Conservation (phyloP, 75 land plant genomes). For the Picea glauca region DNA sequence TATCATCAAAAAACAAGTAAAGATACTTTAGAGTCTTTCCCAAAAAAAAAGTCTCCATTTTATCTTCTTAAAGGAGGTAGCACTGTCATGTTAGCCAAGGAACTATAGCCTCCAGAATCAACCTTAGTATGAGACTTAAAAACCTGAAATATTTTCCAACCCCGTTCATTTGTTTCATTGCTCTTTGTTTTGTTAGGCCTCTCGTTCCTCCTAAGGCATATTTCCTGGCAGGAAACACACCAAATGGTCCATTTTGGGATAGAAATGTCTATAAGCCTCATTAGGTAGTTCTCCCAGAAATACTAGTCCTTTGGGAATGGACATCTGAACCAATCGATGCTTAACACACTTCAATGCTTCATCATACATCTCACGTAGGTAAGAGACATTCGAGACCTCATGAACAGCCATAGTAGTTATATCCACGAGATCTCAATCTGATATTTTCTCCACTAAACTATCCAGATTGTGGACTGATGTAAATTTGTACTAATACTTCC, state of each 20-base stretch:
- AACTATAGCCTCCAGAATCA: slow-evolving; percentile 55
- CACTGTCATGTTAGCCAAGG: slow-evolving; percentile 79
- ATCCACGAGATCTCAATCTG: slow-evolving; percentile 95
- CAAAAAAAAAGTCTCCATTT: slow-evolving; percentile 97
- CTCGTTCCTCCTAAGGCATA: slow-evolving; percentile 95
- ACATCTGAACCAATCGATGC: slow-evolving; percentile 54
- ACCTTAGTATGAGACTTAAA: too few species aligned
- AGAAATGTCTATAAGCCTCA: slow-evolving; percentile 49
- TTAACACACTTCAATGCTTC: too few species aligned
- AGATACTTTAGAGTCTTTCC: slow-evolving; percentile 96
- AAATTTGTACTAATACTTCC: too few species aligned
- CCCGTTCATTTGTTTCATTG: slow-evolving; percentile 82
- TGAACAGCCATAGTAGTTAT: slow-evolving; percentile 76
- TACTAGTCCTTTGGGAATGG: slow-evolving; percentile 76
- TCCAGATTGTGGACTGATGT: too few species aligned
- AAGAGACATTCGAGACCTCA: slow-evolving; percentile 14
- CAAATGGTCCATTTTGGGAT: slow-evolving; percentile 25
- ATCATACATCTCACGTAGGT: too few species aligned
- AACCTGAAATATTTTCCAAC: slow-evolving; percentile 88
- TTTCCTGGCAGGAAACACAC: slow-evolving; percentile 94
- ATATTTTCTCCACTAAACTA: slow-evolving; percentile 40
- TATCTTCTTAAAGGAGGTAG: slow-evolving; percentile 72
- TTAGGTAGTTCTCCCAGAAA: slow-evolving; percentile 91
- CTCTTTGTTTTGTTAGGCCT: slow-evolving; percentile 74
- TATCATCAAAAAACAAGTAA: slow-evolving; percentile 14